These are phyloP conservation scores for Hypoxylon sp. DNA, from an alignment of 2,329 filamentous ascomycete species.

Conservation along the genomic window DNA sequence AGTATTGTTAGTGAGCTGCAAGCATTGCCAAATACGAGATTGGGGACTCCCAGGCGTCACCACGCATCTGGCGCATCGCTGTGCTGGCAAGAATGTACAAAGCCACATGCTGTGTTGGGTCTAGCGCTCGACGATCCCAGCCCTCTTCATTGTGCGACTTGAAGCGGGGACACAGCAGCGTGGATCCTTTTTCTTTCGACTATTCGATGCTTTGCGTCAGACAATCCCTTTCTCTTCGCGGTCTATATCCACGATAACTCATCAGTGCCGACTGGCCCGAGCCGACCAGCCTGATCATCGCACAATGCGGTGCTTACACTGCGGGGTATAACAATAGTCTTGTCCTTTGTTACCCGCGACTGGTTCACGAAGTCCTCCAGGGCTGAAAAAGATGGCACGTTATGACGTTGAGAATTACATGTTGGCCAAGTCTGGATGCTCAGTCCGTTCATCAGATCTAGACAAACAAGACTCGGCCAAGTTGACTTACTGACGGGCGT, in stretches of 20 bases:
- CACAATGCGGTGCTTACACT: constrained; percentile 32
- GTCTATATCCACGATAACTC: constrained; percentile 28
- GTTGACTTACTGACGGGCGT: constrained; percentile 5
- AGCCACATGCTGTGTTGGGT: constrained; percentile 43
- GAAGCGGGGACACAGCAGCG: constrained; percentile 29
- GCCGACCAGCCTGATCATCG: constrained; percentile 23
- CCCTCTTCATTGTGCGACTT: constrained; percentile 34
- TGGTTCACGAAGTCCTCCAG: constrained; percentile 14
- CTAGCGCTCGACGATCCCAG: constrained; percentile 42
- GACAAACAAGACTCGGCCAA: constrained; percentile 10
- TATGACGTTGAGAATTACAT: constrained; percentile 37
- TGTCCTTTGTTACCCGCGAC: constrained; percentile 22
- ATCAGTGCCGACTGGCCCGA: constrained; percentile 30
- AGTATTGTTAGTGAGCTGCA: constrained; percentile 19
- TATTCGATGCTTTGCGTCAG: constrained; percentile 39
- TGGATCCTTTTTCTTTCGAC: constrained; percentile 19
- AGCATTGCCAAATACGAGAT: constrained; percentile 41
- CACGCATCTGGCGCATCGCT: constrained; percentile 39
- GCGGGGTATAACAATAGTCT: constrained; percentile 39
- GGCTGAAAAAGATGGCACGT: constrained; percentile 30
- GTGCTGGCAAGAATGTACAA: constrained; percentile 41
- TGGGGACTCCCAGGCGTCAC: constrained; percentile 32
- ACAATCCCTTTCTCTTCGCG: constrained; percentile 37
- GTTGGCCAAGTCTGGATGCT: constrained; percentile 12
- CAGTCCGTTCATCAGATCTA: not conserved